Evolutionary conservation across 2,329 filamentous ascomycete genomes (phyloP).

Genomic region (Venturia aucupariae): DNA sequence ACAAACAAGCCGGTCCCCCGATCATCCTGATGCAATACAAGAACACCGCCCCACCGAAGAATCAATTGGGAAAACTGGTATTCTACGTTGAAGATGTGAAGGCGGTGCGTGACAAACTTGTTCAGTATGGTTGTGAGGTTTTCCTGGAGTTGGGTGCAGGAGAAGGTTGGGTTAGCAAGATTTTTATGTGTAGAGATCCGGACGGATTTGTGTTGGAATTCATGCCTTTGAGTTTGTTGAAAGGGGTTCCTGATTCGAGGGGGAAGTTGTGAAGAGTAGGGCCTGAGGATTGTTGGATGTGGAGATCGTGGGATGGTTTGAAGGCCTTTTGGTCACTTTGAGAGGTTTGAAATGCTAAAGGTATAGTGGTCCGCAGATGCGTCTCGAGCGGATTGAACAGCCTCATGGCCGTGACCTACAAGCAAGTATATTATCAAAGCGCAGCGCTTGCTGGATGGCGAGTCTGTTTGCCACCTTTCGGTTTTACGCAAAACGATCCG

Average conservation of each 20-base stretch:
- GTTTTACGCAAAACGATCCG: no score
- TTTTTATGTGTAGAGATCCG: neutral
- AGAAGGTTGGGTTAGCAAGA: constrained; percentile 3
- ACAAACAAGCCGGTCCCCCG: constrained; percentile 4
- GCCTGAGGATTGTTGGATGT: no score
- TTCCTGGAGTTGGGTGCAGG: neutral
- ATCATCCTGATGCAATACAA: constrained; percentile 8
- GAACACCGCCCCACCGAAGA: neutral
- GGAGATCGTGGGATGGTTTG: no score
- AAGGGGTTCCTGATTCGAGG: neutral
- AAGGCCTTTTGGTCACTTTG: no score
- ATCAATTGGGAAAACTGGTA: constrained; percentile 4
- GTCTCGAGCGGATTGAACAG: no score
- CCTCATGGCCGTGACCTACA: no score
- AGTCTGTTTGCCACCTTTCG: no score
- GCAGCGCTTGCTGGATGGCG: no score
- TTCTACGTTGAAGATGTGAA: constrained; percentile 9
- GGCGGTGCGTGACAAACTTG: neutral
- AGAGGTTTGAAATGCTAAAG: no score
- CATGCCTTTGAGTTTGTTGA: constrained; percentile 7
- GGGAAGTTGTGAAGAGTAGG: neutral
- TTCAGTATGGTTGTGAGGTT: neutral
- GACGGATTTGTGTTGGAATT: constrained; percentile 5
- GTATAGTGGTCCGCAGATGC: no score
- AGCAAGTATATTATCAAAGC: no score